Percentiles rank a stretch among this genome's conserved stretches.
Evolutionary conservation across 1,139 yeast species (phyloP).

Genomic region (Taiozyma sp.): DNA sequence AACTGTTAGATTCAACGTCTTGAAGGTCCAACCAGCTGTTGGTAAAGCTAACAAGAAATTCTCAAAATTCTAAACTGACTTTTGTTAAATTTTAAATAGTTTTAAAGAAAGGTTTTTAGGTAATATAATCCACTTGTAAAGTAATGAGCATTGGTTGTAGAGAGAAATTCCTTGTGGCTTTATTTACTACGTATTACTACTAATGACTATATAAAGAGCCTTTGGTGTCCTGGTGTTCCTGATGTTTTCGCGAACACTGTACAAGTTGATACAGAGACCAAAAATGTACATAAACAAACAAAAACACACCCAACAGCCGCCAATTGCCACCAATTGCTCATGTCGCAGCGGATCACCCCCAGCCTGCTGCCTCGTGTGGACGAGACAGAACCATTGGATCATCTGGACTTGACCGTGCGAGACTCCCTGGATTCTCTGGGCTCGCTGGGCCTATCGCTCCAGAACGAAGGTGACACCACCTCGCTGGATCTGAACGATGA

Average conservation of each 20-base stretch:
- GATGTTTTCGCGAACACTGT: not conserved
- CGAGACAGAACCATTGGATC: conserved; percentile 1
- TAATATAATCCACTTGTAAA: not conserved
- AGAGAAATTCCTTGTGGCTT: too few species aligned
- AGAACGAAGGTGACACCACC: conserved; percentile 11
- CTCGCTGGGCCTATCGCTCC: conserved; percentile 8
- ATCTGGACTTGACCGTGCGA: conserved; percentile 4
- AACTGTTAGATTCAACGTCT: conserved; percentile 99
- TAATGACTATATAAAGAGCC: too few species aligned
- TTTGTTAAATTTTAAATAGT: not conserved
- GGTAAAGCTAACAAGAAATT: conserved; percentile 90
- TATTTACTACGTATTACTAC: too few species aligned
- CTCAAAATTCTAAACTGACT: conserved; percentile 75
- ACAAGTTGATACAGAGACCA: not conserved
- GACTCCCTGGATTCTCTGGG: conserved; percentile 7
- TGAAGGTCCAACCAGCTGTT: conserved; percentile 88
- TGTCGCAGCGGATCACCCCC: not conserved
- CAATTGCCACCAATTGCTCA: not conserved
- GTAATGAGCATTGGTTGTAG: not conserved
- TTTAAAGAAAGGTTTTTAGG: not conserved
- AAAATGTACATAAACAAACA: not conserved
- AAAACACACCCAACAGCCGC: too few species aligned
- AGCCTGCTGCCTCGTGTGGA: not conserved
- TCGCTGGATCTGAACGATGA: conserved; percentile 29
- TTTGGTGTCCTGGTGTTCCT: too few species aligned